A percentile compares a stretch with the other conserved stretches of the same genome.
Evolutionary conservation across 108 stramenopile genomes (phyloP).

Genomic region (Stephanodiscus minutulus): DNA sequence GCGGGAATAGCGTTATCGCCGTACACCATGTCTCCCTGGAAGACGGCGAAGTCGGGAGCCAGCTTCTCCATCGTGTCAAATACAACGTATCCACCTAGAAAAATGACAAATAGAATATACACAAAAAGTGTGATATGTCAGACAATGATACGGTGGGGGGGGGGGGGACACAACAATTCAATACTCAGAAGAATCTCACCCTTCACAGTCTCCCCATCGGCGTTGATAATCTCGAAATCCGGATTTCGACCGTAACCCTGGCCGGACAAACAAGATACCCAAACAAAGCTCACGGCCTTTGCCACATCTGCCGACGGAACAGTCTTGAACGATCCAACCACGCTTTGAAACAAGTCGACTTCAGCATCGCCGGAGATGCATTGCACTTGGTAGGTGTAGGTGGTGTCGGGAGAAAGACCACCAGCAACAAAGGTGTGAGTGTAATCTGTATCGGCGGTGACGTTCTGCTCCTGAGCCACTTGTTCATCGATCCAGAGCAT

Average conservation of each 20-base stretch:
- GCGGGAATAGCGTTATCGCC: conserved; percentile 41
- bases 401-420: conserved; percentile 16
- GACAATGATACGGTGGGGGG: no score
- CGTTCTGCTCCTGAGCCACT: background rate
- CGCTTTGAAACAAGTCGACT: conserved; percentile 11
- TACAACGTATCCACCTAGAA: conserved; percentile 45
- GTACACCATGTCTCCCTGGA: conserved; percentile 56
- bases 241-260: conserved; percentile 60
- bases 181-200: conserved; percentile 17
- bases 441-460: conserved; percentile 32
- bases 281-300: conserved; percentile 38
- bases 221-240: conserved; percentile 29
- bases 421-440: conserved; percentile 44
- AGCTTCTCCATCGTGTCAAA: conserved; percentile 50
- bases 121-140: no score
- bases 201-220: conserved; percentile 27
- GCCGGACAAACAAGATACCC: conserved; percentile 45
- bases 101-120: background rate
- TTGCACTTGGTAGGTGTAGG: conserved; percentile 33
- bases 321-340: conserved; percentile 46
- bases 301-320: conserved; percentile 23
- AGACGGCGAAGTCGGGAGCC: conserved; percentile 48
- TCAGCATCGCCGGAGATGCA: conserved; percentile 11
- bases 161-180: background rate
- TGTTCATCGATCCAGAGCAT: conserved; percentile 23